Evolutionary conservation across 495 filamentous ascomycete genomes (phyloP).

Genomic region (Neurospora sp.): DNA sequence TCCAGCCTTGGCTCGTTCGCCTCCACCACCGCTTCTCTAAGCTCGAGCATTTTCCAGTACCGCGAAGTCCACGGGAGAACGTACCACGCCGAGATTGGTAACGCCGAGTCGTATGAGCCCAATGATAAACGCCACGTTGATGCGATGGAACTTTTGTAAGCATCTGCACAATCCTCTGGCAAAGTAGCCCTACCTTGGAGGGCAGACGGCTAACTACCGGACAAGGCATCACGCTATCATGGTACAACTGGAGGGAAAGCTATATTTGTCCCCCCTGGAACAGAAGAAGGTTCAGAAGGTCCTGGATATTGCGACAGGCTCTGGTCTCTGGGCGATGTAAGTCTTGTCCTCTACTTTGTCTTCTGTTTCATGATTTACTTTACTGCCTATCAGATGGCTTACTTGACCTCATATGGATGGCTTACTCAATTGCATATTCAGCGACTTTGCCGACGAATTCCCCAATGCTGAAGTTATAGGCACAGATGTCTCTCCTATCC

Average conservation of each 20-base stretch:
- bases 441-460: conserved; percentile 33
- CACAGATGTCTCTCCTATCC: conserved; percentile 50
- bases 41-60: background rate
- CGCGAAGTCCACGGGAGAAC: conserved; percentile 1
- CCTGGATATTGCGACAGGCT: conserved; percentile 51
- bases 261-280: conserved; percentile 41
- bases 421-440: too few relatives aligned
- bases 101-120: conserved; percentile 23
- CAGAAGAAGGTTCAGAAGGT: conserved; percentile 32
- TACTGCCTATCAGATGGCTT: background rate
- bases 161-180: background rate
- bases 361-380: background rate
- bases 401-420: background rate
- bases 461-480: conserved; percentile 44
- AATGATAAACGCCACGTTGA: conserved; percentile 26
- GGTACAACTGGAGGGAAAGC: conserved; percentile 15
- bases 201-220: fast-evolving
- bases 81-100: conserved; percentile 14
- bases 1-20: background rate
- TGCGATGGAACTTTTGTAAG: conserved; percentile 20
- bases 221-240: background rate
- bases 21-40: background rate
- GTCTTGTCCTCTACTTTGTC: background rate
- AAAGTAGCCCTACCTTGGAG: background rate
- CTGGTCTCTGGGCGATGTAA: conserved; percentile 48